Evolutionary conservation across 2,329 filamentous ascomycete species (phyloP).

Genomic region (Lasiodiplodia citricola): DNA sequence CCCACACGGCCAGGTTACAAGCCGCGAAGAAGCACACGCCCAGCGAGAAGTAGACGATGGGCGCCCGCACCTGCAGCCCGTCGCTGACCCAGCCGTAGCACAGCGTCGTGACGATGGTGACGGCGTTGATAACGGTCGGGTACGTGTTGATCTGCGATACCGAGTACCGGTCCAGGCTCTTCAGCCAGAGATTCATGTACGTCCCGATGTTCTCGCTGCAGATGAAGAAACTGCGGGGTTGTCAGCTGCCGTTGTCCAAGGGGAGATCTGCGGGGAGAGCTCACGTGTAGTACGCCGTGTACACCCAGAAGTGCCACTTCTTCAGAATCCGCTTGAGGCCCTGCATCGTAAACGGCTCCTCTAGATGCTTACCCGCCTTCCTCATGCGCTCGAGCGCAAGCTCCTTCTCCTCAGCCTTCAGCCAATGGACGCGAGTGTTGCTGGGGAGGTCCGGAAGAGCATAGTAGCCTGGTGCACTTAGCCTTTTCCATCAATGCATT

Average conservation of each 20-base stretch:
- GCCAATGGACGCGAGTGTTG: constrained; percentile 30
- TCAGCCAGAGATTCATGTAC: constrained; percentile 21
- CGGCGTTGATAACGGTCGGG: constrained; percentile 61
- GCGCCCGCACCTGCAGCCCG: constrained; percentile 4
- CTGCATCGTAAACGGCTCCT: constrained; percentile 10
- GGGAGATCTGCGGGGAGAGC: not conserved
- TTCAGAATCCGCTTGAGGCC: not conserved
- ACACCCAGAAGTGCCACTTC: constrained; percentile 21
- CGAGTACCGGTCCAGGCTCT: constrained; percentile 34
- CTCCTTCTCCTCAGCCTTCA: constrained; percentile 36
- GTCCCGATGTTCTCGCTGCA: constrained; percentile 18
- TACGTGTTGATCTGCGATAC: constrained; percentile 57
- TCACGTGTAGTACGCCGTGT: constrained; percentile 20
- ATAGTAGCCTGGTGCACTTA: constrained; percentile 1
- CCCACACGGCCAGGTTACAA: constrained; percentile 8
- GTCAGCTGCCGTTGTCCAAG: not conserved
- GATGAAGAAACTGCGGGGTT: constrained; percentile 1
- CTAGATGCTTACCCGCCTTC: constrained; percentile 9
- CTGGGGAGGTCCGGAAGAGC: constrained; percentile 37
- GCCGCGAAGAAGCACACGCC: constrained; percentile 19
- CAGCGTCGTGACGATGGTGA: constrained; percentile 58
- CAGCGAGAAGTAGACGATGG: constrained; percentile 19
- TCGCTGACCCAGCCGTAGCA: constrained; percentile 15
- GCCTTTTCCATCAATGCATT: not conserved
- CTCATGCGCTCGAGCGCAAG: constrained; percentile 37